A percentile compares a stretch with the other conserved stretches of the same genome.
phyloP scores from a whole-genome alignment of 306 rosid species.

The Medicago lupulina region DNA sequence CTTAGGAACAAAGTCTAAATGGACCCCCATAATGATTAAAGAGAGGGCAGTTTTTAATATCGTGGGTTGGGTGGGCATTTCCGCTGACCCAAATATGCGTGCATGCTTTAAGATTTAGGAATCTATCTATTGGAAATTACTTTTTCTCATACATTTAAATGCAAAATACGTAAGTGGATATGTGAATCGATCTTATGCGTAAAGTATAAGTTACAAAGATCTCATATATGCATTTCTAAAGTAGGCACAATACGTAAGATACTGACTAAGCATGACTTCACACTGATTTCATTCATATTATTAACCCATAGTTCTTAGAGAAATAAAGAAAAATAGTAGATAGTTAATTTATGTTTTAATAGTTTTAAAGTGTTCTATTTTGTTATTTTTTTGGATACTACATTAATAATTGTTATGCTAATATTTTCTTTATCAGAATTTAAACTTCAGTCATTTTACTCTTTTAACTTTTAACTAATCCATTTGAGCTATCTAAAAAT shows the following conservation, averaged over 20 bases:
- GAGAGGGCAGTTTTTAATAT: conserved; percentile 59
- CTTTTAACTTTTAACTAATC: no score
- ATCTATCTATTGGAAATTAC: conserved; percentile 46
- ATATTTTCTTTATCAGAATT: no score
- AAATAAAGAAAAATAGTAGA: no score
- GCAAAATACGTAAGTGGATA: conserved; percentile 45
- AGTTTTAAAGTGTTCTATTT: no score
- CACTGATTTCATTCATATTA: conserved; percentile 35
- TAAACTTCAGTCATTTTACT: no score
- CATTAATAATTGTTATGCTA: no score
- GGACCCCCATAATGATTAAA: conserved; percentile 76
- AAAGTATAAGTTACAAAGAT: conserved; percentile 77
- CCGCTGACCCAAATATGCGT: conserved; percentile 68
- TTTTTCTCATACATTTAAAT: conserved; percentile 41
- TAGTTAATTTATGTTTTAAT: no score
- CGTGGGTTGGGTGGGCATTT: conserved; percentile 70
- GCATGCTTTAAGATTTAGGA: conserved; percentile 54
- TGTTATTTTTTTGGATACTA: no score
- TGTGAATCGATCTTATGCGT: conserved; percentile 60
- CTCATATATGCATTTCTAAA: conserved; percentile 37
- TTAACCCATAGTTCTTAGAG: no score
- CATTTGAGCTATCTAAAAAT: no score
- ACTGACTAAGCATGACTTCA: conserved; percentile 89
- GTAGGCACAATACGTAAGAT: conserved; percentile 62
- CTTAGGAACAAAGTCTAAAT: conserved; percentile 79